A percentile compares a stretch with the other conserved stretches of the same genome.
These are phyloP conservation scores for Cadophora gregata DNA, from an alignment of 2,329 filamentous ascomycete genomes.

Conservation along the genomic window DNA sequence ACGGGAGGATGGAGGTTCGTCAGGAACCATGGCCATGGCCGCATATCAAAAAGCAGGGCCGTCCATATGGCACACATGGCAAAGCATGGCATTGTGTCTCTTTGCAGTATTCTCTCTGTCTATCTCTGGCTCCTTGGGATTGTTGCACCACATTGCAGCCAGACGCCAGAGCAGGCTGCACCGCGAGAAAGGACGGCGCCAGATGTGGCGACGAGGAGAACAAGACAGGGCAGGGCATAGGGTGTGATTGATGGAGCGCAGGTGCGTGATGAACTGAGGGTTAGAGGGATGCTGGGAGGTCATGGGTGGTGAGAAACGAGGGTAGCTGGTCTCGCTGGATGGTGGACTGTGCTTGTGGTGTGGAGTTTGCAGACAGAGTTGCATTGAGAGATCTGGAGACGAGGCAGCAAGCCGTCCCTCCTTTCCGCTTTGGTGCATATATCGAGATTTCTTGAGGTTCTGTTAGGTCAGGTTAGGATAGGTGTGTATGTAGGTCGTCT, in stretches of 20 bases:
- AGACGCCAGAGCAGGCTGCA: conserved; percentile 4
- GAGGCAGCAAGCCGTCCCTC: conserved; percentile 12
- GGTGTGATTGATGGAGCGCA: conserved; percentile 6
- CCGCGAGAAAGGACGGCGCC: not conserved
- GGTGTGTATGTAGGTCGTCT: not conserved
- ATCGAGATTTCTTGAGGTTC: conserved; percentile 1
- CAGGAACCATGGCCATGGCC: conserved; percentile 5
- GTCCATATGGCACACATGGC: conserved; percentile 9
- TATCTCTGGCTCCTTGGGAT: conserved; percentile 14
- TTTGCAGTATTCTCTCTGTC: conserved; percentile 5
- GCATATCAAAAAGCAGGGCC: conserved; percentile 5
- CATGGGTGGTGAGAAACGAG: conserved; percentile 12
- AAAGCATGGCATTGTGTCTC: conserved; percentile 4
- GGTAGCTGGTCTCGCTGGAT: not conserved
- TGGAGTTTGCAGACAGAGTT: conserved; percentile 9
- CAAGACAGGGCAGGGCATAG: not conserved
- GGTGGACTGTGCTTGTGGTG: conserved; percentile 1
- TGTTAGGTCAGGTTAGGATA: not conserved
- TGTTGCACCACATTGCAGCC: conserved; percentile 8
- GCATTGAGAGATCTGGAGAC: conserved; percentile 24
- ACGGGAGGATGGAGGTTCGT: conserved; percentile 4
- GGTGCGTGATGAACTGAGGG: conserved; percentile 1
- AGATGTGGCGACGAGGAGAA: conserved; percentile 5
- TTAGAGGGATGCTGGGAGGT: not conserved
- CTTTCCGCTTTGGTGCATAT: not conserved